Evolutionary conservation across 2,329 filamentous ascomycete genomes (phyloP), one percentile per base, ranked within the genome.

Genomic region (Chaetomiaceae sp.): DNA sequence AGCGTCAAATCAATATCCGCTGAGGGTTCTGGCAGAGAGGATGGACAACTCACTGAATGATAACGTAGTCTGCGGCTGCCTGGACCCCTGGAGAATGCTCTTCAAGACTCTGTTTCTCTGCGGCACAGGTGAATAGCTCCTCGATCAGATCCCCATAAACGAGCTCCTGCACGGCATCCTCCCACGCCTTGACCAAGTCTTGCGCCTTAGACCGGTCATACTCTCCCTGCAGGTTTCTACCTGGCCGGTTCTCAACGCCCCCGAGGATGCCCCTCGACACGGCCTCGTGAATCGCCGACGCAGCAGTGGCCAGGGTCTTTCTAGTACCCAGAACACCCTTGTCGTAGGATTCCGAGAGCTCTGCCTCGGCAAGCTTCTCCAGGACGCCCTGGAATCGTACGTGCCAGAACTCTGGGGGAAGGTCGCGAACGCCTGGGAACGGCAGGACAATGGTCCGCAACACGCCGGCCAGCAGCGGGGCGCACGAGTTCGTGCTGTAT

Each of bases 281-380:
- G 64, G 84, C 83, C 69, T 91, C 88, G 50, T 89, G 75, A 53
- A 91, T 68, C 6, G 82, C 81, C 33, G 85, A 86, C 9, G 84
- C 77, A 0, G 85, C 87, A 6, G 88, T 89, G 0, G 88, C 82
- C 45, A 92, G 70, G 19, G 85, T 88, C 71, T 90, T 91, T 47
- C 88, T 77, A 55, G 84, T 83, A 0, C 88, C 88, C 60, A 92
- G 71, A 0, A 82, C 77, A 14, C 86, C 88, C 68, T 90, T 90
- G 67, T 92, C 88, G 64, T 91, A 92, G 66, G 86, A 90, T 68
- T 92, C 88, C 1, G 86, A 90, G 29, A 92, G 72, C 47, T 89
- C 82, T 2, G 83, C 86, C 29, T 83, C 78, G 8, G 78, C 83
- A 50, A 92, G 72, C 62, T 82, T 76, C 61, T 73, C 71, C 61